Evolutionary conservation across 345 rosid species (phyloP), one percentile per base, ranked within the genome.

Genomic region (Citrus australasica): DNA sequence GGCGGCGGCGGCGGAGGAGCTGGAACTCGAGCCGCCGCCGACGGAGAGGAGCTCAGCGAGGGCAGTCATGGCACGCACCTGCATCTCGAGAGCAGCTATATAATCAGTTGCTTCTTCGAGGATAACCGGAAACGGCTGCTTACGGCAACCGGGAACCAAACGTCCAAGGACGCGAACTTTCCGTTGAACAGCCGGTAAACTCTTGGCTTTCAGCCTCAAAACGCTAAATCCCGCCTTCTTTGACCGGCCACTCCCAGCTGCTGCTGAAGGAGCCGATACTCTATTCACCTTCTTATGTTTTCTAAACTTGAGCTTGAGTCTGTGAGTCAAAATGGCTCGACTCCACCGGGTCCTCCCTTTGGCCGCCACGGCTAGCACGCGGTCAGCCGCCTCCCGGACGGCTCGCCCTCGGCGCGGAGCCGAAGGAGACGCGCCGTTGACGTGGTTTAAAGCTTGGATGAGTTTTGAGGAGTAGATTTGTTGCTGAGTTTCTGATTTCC

Each of bases 1-100:
- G 75, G 80, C 33, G 67, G 80, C 6, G 80, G 81, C 19, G 83
- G 38, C 38, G 5, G 76, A 24, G 4, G 87, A 78, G 79, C 75
- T 68, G 7, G 90, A 78, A 30, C 62, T 71, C 59, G 74, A 71
- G 9, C 61, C 59, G 80, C 81, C 78, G 6, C 71, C 40, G 42
- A 84, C 85, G 48, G 92, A 88, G 71, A 92, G 83, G 1, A 90
- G 86, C 77, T 90, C 86, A 46, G 92, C 91, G 28, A 97, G 81
- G 33, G 92, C 92, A n/a, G 81, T 86, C 99, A 97, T 92, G 81
- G 97, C 90, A 69, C 96, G 86, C 64, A 97, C 89, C 82, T 97
- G 98, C 99, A 97, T 97, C 98, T 97, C 95, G 78, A 94, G 85
- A 4, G 99, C 99, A 16, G 95, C 93, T 58, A 97, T 97, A 71